These are phyloP conservation scores for Lactifluus volemus DNA, from an alignment of 768 basidiomycete genomes.

Conservation along the genomic window DNA sequence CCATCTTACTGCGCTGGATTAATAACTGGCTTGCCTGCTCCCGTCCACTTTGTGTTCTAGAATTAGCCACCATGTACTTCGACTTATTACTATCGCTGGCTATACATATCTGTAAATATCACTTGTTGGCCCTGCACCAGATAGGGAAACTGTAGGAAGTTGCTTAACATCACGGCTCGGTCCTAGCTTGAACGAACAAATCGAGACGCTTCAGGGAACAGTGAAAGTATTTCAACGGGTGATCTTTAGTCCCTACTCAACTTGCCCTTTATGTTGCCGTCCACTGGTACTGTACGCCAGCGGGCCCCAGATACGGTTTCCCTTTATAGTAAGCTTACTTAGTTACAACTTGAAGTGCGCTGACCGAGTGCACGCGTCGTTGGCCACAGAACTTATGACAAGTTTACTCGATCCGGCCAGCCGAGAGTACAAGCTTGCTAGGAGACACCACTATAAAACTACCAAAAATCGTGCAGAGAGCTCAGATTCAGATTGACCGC, in stretches of 20 bases:
- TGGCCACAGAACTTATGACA: background rate
- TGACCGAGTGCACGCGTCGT: background rate
- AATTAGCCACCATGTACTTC: slow-evolving; percentile 10
- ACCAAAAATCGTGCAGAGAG: slow-evolving; percentile 43
- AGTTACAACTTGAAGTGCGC: background rate
- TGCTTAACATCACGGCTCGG: background rate
- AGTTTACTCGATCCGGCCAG: slow-evolving; percentile 36
- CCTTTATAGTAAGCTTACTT: no score
- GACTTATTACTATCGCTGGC: background rate
- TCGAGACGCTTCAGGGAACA: no score
- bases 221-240: no score
- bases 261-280: no score
- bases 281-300: no score
- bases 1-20: background rate
- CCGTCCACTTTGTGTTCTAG: background rate
- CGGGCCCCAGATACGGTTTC: no score
- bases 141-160: background rate
- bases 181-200: background rate
- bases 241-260: no score
- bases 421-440: slow-evolving; percentile 50
- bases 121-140: background rate
- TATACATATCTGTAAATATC: slow-evolving; percentile 9
- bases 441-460: slow-evolving; percentile 48
- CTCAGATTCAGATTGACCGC: slow-evolving; percentile 52
- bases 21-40: background rate